A percentile compares a stretch with the other conserved stretches of the same genome.
Evolutionary conservation across 352 stramenopile genomes (phyloP).

Genomic region (Globisporangium lucens): DNA sequence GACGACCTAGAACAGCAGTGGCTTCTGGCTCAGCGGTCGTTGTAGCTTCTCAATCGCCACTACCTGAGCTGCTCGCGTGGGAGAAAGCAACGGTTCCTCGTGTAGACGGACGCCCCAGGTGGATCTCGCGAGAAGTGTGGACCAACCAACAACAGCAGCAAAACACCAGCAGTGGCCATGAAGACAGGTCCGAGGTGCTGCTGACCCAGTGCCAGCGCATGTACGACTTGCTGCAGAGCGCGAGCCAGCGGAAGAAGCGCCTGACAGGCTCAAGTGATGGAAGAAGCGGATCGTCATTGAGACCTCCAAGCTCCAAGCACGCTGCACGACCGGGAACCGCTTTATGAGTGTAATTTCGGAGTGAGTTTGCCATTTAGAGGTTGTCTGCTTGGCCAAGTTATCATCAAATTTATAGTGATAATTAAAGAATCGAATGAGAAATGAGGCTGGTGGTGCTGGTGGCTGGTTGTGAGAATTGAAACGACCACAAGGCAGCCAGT

Average conservation of each 20-base stretch:
- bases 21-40: background rate
- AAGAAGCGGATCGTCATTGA: background rate
- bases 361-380: no score
- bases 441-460: background rate
- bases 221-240: constrained; percentile 16
- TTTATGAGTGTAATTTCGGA: background rate
- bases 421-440: background rate
- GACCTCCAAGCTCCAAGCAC: background rate
- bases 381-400: background rate
- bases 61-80: constrained; percentile 16
- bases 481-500: background rate
- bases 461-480: background rate
- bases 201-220: constrained; percentile 23
- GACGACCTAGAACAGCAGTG: background rate
- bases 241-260: background rate
- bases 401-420: background rate
- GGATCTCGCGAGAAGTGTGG: constrained; percentile 21
- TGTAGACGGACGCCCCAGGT: constrained; percentile 12
- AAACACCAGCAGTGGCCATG: background rate
- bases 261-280: background rate
- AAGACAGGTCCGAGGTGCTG: constrained; percentile 15
- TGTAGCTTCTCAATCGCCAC: background rate
- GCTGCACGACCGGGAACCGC: constrained; percentile 4
- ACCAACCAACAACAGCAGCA: constrained; percentile 6
- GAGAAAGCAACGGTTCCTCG: constrained; percentile 15